Base-by-base conservation (phyloP, 139 green algal species). In the Chlamydomonas asymmetrica region DNA sequence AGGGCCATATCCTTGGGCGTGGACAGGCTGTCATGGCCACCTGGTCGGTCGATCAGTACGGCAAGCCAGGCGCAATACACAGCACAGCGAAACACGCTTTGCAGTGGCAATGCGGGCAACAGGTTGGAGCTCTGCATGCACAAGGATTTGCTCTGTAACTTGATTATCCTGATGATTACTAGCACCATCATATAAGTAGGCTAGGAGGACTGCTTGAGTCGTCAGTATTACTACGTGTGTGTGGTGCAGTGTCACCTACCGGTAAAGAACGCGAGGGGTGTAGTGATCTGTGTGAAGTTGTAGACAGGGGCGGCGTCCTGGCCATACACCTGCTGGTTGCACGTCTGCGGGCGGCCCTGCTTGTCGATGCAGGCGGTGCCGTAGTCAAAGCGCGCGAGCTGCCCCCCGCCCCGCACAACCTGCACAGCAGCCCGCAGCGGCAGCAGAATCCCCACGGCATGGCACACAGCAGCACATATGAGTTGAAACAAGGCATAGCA, bases 181-280 rank as follows among this genome's bases (percentile, higher is more conserved):
- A n/a, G n/a, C n/a, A n/a, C n/a, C n/a, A n/a, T n/a, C n/a, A n/a
- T n/a, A n/a, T n/a, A n/a, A n/a, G n/a, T n/a, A n/a, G n/a, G n/a
- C n/a, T n/a, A n/a, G n/a, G n/a, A n/a, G n/a, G n/a, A n/a, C n/a
- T n/a, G n/a, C n/a, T n/a, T n/a, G n/a, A n/a, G n/a, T n/a, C n/a
- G n/a, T n/a, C n/a, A n/a, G n/a, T n/a, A n/a, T n/a, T n/a, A n/a
- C n/a, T n/a, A n/a, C n/a, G n/a, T n/a, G n/a, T n/a, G n/a, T n/a
- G n/a, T n/a, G n/a, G n/a, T n/a, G n/a, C n/a, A 18, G 52, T 27
- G 52, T 27, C 8, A 22, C 64, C 4, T 38, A 73, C 82, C 85
- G 60, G 78, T 75, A 49, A 91, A 91, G 20, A 93, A 60, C 23
- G 85, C 85, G 23, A 93, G 66, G 0, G 80, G 82, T 3, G 75